A percentile compares a stretch with the other conserved stretches of the same genome.
Conservation (phyloP, 2,329 filamentous ascomycete species). For the Penicillium aurantiogriseum region DNA sequence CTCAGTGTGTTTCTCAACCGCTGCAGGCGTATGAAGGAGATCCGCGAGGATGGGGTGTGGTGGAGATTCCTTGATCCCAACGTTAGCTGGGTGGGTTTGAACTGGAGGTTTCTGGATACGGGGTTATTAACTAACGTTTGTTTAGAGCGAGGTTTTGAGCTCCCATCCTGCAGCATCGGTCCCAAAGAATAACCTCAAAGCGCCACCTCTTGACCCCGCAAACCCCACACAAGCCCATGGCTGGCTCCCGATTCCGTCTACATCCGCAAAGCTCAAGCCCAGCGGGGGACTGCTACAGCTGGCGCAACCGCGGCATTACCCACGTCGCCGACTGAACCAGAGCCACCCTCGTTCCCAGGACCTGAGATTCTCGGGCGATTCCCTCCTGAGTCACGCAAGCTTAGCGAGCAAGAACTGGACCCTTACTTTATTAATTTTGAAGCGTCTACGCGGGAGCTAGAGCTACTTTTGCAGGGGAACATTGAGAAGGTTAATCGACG, state of each 20-base stretch:
- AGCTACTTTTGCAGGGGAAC: conserved; percentile 80
- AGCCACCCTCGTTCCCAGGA: conserved; percentile 57
- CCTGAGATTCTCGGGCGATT: conserved; percentile 74
- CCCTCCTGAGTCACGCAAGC: conserved; percentile 70
- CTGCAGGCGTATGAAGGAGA: conserved; percentile 87
- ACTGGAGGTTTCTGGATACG: neutral
- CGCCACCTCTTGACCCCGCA: conserved; percentile 91
- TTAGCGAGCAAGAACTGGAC: conserved; percentile 88
- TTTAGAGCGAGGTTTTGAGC: conserved; percentile 86
- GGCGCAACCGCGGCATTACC: conserved; percentile 26
- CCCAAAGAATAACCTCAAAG: conserved; percentile 90
- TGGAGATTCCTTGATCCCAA: conserved; percentile 98
- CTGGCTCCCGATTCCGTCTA: conserved; percentile 80
- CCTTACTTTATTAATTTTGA: conserved; percentile 96
- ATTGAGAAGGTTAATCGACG: conserved; percentile 97
- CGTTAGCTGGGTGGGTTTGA: conserved; percentile 80
- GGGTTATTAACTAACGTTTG: conserved; percentile 24
- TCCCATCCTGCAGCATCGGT: conserved; percentile 87
- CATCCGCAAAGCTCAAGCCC: conserved; percentile 79
- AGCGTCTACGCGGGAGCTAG: conserved; percentile 84
- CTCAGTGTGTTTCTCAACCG: conserved; percentile 91
- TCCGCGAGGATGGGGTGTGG: conserved; percentile 91
- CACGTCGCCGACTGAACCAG: conserved; percentile 52
- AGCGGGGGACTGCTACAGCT: conserved; percentile 50
- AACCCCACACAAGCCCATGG: conserved; percentile 84